These are phyloP conservation scores for Leishmania tropica DNA, from an alignment of 208 protist species.

Conservation along the genomic window DNA sequence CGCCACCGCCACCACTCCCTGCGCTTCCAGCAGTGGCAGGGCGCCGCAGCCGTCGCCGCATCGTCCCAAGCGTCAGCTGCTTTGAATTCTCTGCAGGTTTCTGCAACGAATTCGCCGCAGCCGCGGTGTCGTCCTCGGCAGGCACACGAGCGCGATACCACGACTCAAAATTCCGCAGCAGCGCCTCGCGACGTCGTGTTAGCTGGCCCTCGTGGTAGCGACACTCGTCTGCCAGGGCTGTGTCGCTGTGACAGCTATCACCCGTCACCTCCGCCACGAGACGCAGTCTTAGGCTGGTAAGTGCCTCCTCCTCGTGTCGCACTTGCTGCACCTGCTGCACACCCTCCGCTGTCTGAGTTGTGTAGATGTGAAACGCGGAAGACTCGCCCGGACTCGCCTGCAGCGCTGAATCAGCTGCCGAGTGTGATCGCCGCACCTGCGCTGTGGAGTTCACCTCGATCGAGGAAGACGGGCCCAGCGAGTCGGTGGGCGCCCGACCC, in stretches of 20 bases:
- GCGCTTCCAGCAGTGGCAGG: not conserved
- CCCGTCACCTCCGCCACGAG: not conserved
- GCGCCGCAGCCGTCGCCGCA: constrained; percentile 7
- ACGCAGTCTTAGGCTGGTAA: constrained; percentile 5
- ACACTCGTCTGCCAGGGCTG: not conserved
- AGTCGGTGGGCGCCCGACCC: not conserved
- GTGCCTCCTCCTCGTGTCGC: constrained; percentile 5
- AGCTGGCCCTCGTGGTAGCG: constrained; percentile 11
- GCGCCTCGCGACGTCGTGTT: constrained; percentile 8
- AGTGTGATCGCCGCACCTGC: not conserved
- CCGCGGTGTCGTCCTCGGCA: not conserved
- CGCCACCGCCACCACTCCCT: not conserved
- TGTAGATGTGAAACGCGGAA: constrained; percentile 6
- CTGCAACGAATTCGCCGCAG: not conserved
- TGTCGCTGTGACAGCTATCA: not conserved
- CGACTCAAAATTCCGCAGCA: constrained; percentile 25
- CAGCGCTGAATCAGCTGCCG: not conserved
- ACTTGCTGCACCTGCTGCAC: constrained; percentile 8
- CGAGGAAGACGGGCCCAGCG: not conserved
- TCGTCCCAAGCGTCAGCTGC: not conserved
- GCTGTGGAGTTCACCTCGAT: not conserved
- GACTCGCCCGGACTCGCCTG: constrained; percentile 3
- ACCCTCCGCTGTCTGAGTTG: constrained; percentile 12
- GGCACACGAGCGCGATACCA: constrained; percentile 8
- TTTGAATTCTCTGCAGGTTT: not conserved